Percentiles rank a stretch among this genome's conserved stretches.
phyloP scores from a whole-genome alignment of 257 asterid species.

The Eucommia ulmoides region DNA sequence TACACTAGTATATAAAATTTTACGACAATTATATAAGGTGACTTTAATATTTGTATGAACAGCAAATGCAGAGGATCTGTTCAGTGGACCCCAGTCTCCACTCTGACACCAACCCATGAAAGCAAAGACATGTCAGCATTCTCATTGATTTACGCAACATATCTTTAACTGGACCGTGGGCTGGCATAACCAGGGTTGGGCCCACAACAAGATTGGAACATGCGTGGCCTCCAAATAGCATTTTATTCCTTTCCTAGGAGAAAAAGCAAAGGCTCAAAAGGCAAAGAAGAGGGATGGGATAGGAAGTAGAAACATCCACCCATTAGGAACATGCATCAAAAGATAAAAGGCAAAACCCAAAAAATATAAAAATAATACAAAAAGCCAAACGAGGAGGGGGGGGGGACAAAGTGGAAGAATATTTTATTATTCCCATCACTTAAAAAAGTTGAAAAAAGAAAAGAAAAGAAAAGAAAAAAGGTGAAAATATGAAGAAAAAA shows the following conservation, averaged over 20 bases:
- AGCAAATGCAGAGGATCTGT: no score
- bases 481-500: background rate
- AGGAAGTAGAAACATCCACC: background rate
- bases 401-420: constrained; percentile 1
- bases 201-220: background rate
- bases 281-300: background rate
- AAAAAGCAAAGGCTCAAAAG: constrained; percentile 1
- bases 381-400: background rate
- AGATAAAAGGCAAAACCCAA: background rate
- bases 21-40: background rate
- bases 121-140: background rate
- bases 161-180: background rate
- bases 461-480: background rate
- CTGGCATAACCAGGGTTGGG: background rate
- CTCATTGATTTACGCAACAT: background rate
- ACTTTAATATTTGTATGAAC: background rate
- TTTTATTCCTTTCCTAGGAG: constrained; percentile 1
- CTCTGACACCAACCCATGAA: background rate
- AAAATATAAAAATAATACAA: background rate
- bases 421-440: constrained; percentile 1
- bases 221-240: no score
- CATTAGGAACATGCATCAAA: background rate
- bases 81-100: constrained; percentile 1
- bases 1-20: no score
- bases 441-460: background rate